Conservation (phyloP, 1,139 yeast genomes). For the Eremothecium coryli region DNA sequence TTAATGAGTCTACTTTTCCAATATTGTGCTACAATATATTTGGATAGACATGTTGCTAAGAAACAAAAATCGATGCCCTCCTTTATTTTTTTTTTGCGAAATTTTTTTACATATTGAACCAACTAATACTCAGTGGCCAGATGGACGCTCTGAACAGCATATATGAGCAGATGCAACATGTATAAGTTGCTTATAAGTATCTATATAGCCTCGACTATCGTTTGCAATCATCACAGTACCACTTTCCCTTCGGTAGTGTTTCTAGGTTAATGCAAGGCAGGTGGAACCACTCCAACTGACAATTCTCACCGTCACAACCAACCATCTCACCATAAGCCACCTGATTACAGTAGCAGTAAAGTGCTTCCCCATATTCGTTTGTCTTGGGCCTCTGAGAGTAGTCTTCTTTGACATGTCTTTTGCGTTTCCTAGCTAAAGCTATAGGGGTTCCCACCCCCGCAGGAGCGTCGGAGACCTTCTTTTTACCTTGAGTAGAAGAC, state of each 20-base stretch:
- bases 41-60: too few species aligned
- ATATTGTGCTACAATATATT: too few species aligned
- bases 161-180: too few species aligned
- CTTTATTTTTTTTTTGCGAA: not conserved
- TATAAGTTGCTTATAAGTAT: too few species aligned
- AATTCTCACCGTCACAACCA: slow-evolving; percentile 92
- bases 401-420: slow-evolving; percentile 13
- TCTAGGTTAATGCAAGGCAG: slow-evolving; percentile 88
- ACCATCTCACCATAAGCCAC: slow-evolving; percentile 98
- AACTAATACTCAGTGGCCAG: too few species aligned
- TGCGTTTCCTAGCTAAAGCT: slow-evolving; percentile 11
- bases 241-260: slow-evolving; percentile 88
- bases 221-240: slow-evolving; percentile 90
- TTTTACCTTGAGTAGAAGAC: slow-evolving; percentile 13
- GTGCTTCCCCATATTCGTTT: slow-evolving; percentile 45
- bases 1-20: too few species aligned
- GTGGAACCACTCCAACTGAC: slow-evolving; percentile 96
- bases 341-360: slow-evolving; percentile 92
- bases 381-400: slow-evolving; percentile 17
- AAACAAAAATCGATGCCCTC: too few species aligned
- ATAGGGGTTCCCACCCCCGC: slow-evolving; percentile 4
- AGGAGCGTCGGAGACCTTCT: slow-evolving; percentile 7
- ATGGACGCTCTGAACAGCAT: too few species aligned
- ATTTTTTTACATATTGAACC: too few species aligned
- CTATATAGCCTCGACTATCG: slow-evolving; percentile 4